Percentiles rank a stretch among this genome's conserved stretches.
Evolutionary conservation across 2,329 filamentous ascomycete species (phyloP).

Genomic region (Apiospora hydei): DNA sequence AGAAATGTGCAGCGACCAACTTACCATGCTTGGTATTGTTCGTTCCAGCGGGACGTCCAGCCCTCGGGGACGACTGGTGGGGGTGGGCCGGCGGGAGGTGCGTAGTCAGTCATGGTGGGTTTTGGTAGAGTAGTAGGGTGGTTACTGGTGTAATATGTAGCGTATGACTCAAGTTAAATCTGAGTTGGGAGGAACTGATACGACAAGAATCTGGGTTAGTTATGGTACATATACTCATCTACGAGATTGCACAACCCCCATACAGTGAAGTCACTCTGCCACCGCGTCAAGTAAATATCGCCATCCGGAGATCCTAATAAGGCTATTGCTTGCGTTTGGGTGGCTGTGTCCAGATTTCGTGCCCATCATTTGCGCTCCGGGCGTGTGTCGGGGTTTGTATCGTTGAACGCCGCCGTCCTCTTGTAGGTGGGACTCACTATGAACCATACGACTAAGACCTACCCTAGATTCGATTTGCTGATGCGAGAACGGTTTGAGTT

Average conservation of each 20-base stretch:
- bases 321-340: too few relatives aligned
- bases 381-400: too few relatives aligned
- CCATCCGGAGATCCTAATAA: too few relatives aligned
- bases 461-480: not conserved
- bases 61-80: slow-evolving; percentile 73
- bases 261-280: too few relatives aligned
- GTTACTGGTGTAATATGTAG: not conserved
- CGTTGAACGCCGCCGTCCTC: too few relatives aligned
- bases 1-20: not conserved
- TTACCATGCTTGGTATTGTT: slow-evolving; percentile 81
- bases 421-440: too few relatives aligned
- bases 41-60: slow-evolving; percentile 86
- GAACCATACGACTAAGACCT: too few relatives aligned
- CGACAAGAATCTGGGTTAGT: not conserved
- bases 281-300: too few relatives aligned
- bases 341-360: too few relatives aligned
- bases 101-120: slow-evolving; percentile 58
- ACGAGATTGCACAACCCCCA: too few relatives aligned
- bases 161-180: not conserved
- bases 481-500: not conserved
- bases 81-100: slow-evolving; percentile 60
- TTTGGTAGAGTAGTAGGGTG: not conserved
- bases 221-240: not conserved
- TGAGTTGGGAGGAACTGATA: not conserved
- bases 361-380: too few relatives aligned